Conservation (phyloP, 768 basidiomycete species). For the Amanita jacksonii region DNA sequence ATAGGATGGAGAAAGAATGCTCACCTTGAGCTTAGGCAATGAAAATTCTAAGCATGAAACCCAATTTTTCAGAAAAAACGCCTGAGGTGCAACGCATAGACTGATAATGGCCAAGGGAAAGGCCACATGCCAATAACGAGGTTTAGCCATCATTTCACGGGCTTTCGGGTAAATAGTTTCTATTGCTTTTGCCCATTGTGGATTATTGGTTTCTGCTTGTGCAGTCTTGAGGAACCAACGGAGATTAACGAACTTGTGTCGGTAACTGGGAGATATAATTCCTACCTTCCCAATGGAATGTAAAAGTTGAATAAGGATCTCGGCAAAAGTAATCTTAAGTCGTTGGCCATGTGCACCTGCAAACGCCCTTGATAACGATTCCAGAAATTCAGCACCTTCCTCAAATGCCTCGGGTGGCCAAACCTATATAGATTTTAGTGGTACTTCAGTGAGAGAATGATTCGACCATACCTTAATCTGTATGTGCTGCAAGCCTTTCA, state of each 20-base stretch:
- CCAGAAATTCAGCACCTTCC: constrained; percentile 86
- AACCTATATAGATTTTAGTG: constrained; percentile 38
- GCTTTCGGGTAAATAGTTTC: constrained; percentile 77
- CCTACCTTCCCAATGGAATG: constrained; percentile 84
- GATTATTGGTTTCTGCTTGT: constrained; percentile 93
- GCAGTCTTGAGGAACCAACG: constrained; percentile 49
- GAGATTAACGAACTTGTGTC: constrained; percentile 4
- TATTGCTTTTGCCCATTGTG: constrained; percentile 89
- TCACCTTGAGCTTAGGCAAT: constrained; percentile 73
- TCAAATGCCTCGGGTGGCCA: constrained; percentile 93
- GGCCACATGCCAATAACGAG: constrained; percentile 81
- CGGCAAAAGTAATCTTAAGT: constrained; percentile 80
- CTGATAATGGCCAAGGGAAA: constrained; percentile 79
- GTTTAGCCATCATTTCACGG: constrained; percentile 78
- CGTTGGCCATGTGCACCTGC: constrained; percentile 75
- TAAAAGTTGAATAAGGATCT: constrained; percentile 63
- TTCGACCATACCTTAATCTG: constrained; percentile 57
- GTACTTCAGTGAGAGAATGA: not conserved
- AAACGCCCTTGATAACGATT: constrained; percentile 74
- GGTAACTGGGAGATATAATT: not conserved
- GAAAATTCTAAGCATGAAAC: constrained; percentile 60
- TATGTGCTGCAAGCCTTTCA: constrained; percentile 73
- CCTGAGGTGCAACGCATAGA: constrained; percentile 80
- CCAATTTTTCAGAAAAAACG: constrained; percentile 83
- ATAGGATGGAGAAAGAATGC: too few relatives aligned